A percentile compares a stretch with the other conserved stretches of the same genome.
phyloP scores from a whole-genome alignment of 208 protist species.

The Tritrichomonas musculus region DNA sequence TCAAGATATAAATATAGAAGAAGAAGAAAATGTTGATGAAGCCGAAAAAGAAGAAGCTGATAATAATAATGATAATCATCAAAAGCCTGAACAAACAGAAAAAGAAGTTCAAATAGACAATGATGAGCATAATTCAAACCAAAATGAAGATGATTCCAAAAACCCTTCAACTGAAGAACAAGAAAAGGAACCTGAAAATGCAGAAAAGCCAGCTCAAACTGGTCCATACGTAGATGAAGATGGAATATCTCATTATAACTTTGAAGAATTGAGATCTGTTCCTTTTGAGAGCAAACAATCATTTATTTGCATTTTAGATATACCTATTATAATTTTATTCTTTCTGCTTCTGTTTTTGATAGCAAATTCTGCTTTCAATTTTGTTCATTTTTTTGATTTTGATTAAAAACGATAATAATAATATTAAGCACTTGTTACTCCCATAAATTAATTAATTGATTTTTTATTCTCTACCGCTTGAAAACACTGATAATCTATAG shows the following conservation, averaged over 20 bases:
- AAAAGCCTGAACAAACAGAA: neutral
- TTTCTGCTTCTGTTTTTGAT: no score
- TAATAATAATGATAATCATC: neutral
- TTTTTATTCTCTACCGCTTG: no score
- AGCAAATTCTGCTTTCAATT: no score
- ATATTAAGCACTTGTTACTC: no score
- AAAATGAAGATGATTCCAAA: neutral
- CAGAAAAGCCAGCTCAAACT: neutral
- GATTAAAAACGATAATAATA: no score
- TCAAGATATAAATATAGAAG: neutral
- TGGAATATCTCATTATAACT: neutral
- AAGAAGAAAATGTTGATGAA: neutral
- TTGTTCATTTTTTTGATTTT: no score
- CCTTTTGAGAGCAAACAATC: no score
- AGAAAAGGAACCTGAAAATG: neutral
- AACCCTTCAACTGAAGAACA: neutral
- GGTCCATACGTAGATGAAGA: neutral
- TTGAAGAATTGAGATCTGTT: neutral
- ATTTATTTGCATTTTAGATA: neutral
- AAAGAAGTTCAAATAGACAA: neutral
- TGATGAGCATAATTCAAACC: neutral
- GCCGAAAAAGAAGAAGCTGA: neutral
- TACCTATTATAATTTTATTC: neutral
- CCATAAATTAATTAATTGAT: no score
- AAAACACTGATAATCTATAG: no score